Evolutionary conservation across 78 protist genomes (phyloP).

Genomic region (Dictyostelium intermedium): DNA sequence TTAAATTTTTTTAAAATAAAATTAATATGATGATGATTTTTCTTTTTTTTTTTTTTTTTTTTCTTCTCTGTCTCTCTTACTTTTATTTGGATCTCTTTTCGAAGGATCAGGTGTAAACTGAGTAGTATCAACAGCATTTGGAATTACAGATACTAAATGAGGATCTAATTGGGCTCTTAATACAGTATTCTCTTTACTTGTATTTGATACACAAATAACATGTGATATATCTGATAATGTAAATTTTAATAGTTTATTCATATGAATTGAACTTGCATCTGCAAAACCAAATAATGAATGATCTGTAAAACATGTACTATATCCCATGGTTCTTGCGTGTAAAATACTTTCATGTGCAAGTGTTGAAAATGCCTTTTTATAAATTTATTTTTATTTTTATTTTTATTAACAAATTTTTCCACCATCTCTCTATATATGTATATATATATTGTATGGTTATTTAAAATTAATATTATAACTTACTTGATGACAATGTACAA

Average conservation of each 20-base stretch:
- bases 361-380: conserved; percentile 89
- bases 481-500: conserved; percentile 98
- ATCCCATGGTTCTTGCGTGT: conserved; percentile 93
- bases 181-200: conserved; percentile 95
- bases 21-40: not conserved
- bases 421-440: not conserved
- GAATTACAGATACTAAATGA: conserved; percentile 94
- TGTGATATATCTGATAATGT: conserved; percentile 88
- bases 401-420: not conserved
- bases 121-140: conserved; percentile 95
- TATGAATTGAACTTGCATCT: conserved; percentile 87
- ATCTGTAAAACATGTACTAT: conserved; percentile 93
- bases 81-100: conserved; percentile 72
- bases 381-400: no score
- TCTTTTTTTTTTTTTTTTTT: not conserved
- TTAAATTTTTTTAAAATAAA: not conserved
- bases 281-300: conserved; percentile 98
- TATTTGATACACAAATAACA: conserved; percentile 96
- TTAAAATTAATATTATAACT: not conserved
- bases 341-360: conserved; percentile 94
- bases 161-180: conserved; percentile 93
- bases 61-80: not conserved
- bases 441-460: not conserved
- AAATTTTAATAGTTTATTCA: conserved; percentile 93
- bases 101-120: conserved; percentile 90